phyloP scores from a whole-genome alignment of 768 basidiomycete species.

The Postia placenta region DNA sequence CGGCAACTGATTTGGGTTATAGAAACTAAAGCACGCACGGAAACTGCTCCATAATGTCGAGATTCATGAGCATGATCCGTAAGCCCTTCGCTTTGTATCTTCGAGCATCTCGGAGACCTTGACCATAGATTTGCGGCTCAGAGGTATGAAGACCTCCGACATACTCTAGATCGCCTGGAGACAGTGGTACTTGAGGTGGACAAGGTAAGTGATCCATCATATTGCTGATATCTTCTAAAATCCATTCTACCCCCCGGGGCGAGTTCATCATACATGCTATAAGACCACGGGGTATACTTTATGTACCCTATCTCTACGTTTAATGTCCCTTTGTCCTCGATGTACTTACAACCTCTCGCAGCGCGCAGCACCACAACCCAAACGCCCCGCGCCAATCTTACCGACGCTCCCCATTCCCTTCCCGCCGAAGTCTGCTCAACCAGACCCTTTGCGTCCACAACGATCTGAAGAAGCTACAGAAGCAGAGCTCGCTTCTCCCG shows the following conservation, averaged over 20 bases:
- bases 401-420: constrained; percentile 44
- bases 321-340: background rate
- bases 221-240: too few species aligned
- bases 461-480: background rate
- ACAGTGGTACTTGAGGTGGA: constrained; percentile 43
- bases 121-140: background rate
- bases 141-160: constrained; percentile 37
- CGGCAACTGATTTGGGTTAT: constrained; percentile 24
- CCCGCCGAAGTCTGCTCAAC: constrained; percentile 4
- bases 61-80: constrained; percentile 31
- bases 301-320: background rate
- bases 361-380: constrained; percentile 35
- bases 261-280: too few species aligned
- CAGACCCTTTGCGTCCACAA: constrained; percentile 11
- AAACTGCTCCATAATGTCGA: constrained; percentile 55
- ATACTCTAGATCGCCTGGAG: constrained; percentile 52
- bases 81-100: background rate
- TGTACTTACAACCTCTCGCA: constrained; percentile 16
- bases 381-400: constrained; percentile 44
- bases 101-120: constrained; percentile 1
- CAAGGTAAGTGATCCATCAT: constrained; percentile 41
- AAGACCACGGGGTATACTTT: too few species aligned
- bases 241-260: too few species aligned
- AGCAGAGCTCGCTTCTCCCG: background rate
- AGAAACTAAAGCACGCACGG: constrained; percentile 50